Evolutionary conservation across 1,284 basidiomycete genomes (phyloP).

Genomic region (Ceratobasidium papillatum): DNA sequence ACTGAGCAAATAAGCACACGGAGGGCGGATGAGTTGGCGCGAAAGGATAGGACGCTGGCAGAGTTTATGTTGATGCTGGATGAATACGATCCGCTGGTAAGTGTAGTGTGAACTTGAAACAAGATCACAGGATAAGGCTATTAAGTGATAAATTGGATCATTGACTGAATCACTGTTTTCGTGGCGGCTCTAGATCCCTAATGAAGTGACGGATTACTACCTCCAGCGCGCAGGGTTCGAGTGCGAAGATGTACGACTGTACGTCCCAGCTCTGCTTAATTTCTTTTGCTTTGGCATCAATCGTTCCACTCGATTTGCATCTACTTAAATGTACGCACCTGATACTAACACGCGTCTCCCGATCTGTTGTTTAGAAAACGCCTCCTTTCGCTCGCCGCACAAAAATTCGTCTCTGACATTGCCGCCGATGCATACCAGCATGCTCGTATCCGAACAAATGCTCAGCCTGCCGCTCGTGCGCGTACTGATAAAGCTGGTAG

Average conservation of each 20-base stretch:
- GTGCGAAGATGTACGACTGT: constrained; percentile 92
- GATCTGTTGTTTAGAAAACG: constrained; percentile 72
- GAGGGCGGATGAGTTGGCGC: constrained; percentile 73
- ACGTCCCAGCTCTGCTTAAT: constrained; percentile 50
- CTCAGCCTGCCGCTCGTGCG: constrained; percentile 54
- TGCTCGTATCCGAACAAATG: constrained; percentile 84
- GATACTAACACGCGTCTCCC: constrained; percentile 39
- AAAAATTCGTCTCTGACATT: constrained; percentile 98
- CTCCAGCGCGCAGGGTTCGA: constrained; percentile 97
- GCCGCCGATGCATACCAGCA: constrained; percentile 98
- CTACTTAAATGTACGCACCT: background rate
- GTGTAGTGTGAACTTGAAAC: constrained; percentile 48
- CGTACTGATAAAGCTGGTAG: constrained; percentile 51
- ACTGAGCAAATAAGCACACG: constrained; percentile 27
- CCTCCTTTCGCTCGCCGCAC: constrained; percentile 92
- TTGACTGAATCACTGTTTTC: background rate
- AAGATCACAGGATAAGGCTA: background rate
- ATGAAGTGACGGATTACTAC: constrained; percentile 98
- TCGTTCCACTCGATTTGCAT: constrained; percentile 2
- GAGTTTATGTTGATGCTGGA: constrained; percentile 97
- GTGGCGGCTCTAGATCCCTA: constrained; percentile 79
- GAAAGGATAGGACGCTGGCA: constrained; percentile 88
- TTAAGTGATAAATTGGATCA: background rate
- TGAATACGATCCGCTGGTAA: constrained; percentile 93
- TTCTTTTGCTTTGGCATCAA: constrained; percentile 22